Percentiles rank a stretch among this genome's conserved stretches.
These are phyloP conservation scores for Hansenula sp. DNA, from an alignment of 1,139 yeast genomes.

Conservation along the genomic window DNA sequence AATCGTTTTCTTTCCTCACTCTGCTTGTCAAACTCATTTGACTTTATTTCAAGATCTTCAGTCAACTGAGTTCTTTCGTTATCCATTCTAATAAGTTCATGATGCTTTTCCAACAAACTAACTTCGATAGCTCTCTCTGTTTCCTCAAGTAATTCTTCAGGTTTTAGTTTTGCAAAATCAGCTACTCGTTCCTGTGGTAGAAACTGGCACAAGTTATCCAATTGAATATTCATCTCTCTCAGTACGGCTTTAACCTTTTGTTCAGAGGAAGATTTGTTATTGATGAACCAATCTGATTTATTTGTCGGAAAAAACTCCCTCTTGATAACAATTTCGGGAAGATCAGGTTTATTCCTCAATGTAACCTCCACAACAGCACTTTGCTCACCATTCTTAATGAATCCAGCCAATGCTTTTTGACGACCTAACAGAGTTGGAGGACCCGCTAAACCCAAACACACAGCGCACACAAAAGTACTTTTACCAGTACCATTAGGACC, in stretches of 20 bases:
- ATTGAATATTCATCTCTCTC: constrained; percentile 63
- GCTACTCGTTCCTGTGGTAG: constrained; percentile 95
- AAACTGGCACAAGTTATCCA: constrained; percentile 91
- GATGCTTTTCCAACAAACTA: constrained; percentile 54
- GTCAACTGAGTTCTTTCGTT: constrained; percentile 26
- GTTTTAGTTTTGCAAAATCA: constrained; percentile 79
- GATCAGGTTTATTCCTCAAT: constrained; percentile 42
- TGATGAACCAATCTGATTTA: constrained; percentile 59
- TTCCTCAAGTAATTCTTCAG: constrained; percentile 69
- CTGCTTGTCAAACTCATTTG: constrained; percentile 24
- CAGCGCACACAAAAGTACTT: constrained; percentile 89
- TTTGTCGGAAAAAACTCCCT: constrained; percentile 37
- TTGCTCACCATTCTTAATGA: constrained; percentile 71
- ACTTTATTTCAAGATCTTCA: constrained; percentile 25
- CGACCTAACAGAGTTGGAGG: constrained; percentile 77
- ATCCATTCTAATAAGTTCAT: constrained; percentile 52
- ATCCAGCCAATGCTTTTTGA: constrained; percentile 60
- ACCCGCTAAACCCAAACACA: constrained; percentile 88
- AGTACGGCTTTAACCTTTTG: constrained; percentile 43
- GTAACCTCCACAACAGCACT: constrained; percentile 59
- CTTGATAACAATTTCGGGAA: constrained; percentile 31
- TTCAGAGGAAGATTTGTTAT: constrained; percentile 43
- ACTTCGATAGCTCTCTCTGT: constrained; percentile 81
- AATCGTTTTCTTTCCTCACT: constrained; percentile 31
- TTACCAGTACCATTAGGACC: constrained; percentile 99